Conservation (phyloP, 305 asterid genomes). For the Fraxinus velutina region DNA sequence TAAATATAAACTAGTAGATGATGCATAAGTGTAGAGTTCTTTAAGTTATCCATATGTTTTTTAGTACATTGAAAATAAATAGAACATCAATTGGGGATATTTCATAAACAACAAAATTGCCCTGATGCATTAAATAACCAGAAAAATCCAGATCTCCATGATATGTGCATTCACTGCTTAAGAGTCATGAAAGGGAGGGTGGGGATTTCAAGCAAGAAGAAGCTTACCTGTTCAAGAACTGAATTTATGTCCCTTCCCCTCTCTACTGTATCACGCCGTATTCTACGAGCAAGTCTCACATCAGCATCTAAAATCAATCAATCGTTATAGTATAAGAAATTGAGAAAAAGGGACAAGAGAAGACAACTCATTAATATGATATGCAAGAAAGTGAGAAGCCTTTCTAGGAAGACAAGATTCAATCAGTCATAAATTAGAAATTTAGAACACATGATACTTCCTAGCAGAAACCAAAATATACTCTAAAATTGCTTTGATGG, state of each 20-base stretch:
- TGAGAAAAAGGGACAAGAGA: slow-evolving; percentile 2
- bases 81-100: not conserved
- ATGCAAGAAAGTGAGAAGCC: not conserved
- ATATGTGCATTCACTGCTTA: not conserved
- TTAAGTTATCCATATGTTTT: not conserved
- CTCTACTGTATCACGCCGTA: slow-evolving; percentile 91
- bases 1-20: not conserved
- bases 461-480: not conserved
- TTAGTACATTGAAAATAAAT: not conserved
- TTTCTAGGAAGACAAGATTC: not conserved
- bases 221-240: slow-evolving; percentile 87
- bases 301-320: slow-evolving; percentile 66
- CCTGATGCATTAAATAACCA: not conserved
- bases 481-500: not conserved
- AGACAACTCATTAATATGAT: not conserved
- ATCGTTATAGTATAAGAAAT: not conserved
- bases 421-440: not conserved
- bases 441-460: not conserved
- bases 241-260: slow-evolving; percentile 95
- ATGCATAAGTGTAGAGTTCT: not conserved
- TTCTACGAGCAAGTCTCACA: slow-evolving; percentile 99
- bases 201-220: slow-evolving; percentile 1
- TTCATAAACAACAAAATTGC: not conserved
- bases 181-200: not conserved
- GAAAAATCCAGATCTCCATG: not conserved